Base-by-base conservation (phyloP, 2,329 filamentous ascomycete genomes). In the Scedosporium minutisporum region DNA sequence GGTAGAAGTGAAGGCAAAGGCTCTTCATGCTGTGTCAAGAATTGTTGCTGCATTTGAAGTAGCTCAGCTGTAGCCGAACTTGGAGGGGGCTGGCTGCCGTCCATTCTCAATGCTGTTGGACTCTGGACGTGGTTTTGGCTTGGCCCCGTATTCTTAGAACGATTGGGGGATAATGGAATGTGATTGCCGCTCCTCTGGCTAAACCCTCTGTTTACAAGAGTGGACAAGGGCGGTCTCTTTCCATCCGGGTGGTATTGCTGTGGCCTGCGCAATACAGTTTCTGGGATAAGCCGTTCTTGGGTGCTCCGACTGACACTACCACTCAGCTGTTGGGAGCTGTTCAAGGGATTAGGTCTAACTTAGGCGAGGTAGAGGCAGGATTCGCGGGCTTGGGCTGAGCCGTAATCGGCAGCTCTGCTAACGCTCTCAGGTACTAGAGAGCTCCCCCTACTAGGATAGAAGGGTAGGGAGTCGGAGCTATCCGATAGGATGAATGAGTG, bases 181-280 rank as follows among this genome's bases (percentile, higher is more conserved):
- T 14, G 46, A 16, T 51, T 18, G 46, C 3, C 7, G 18, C 21
- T 51, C 18, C 46, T 51, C 16, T 18, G 46, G 21, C 3, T 18
- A 9, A 51, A 23, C 7, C 46, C 46, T 51, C 46, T 51, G 21
- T 51, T 51, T 9, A 51, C 18, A 9, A 51, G 7, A 2, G 16
- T 51, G 46, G 7, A 6, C 7, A 51, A 18, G 7, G 46, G 46
- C 16, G 46, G 4, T 21, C 46, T 14, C 18, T 9, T 14, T 9
- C 46, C 18, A 3, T 12, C 21, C 29, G 53, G 23, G 21, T 5
- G 25, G 25, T 57, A 33, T 29, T 10, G 33, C 55, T 38, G 25
- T 44, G 61, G 59, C 23, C 33, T 63, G 14, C 65, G 65, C 12
- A 60, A 58, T 10, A 67, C 63, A 6, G 63, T 66, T 41, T 67